These are phyloP conservation scores for Malus sieversii DNA, from an alignment of 306 rosid genomes.

Conservation along the genomic window DNA sequence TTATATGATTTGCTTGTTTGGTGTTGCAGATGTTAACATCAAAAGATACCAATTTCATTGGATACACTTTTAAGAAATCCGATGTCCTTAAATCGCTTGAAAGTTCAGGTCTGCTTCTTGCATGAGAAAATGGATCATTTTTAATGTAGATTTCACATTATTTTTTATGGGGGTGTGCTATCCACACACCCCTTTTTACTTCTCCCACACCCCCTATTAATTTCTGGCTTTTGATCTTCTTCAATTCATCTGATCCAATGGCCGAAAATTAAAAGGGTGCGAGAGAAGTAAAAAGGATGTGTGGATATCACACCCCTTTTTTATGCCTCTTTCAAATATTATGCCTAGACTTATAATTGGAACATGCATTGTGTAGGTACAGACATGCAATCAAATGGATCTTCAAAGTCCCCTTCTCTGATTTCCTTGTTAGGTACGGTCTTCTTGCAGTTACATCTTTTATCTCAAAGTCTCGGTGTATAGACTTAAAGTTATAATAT, in stretches of 20 bases:
- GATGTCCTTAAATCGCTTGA: conserved; percentile 77
- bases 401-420: conserved; percentile 60
- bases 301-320: not conserved
- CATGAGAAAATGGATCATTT: not conserved
- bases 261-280: too few relatives aligned
- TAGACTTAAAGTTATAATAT: not conserved
- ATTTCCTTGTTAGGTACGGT: conserved; percentile 82
- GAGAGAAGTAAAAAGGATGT: too few relatives aligned
- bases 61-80: conserved; percentile 85
- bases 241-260: too few relatives aligned
- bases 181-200: too few relatives aligned
- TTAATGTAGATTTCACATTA: not conserved
- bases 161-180: not conserved
- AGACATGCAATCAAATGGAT: conserved; percentile 50
- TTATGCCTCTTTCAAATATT: not conserved
- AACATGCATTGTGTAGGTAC: conserved; percentile 46
- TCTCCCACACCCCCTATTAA: too few relatives aligned
- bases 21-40: conserved; percentile 88
- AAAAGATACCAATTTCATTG: conserved; percentile 92
- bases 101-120: conserved; percentile 50
- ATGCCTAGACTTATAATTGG: not conserved
- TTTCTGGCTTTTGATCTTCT: too few relatives aligned
- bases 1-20: not conserved
- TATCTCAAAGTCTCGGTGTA: not conserved
- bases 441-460: not conserved